These are phyloP conservation scores for Geosmithia morbida DNA, from an alignment of 2,329 filamentous ascomycete genomes.

Conservation along the genomic window DNA sequence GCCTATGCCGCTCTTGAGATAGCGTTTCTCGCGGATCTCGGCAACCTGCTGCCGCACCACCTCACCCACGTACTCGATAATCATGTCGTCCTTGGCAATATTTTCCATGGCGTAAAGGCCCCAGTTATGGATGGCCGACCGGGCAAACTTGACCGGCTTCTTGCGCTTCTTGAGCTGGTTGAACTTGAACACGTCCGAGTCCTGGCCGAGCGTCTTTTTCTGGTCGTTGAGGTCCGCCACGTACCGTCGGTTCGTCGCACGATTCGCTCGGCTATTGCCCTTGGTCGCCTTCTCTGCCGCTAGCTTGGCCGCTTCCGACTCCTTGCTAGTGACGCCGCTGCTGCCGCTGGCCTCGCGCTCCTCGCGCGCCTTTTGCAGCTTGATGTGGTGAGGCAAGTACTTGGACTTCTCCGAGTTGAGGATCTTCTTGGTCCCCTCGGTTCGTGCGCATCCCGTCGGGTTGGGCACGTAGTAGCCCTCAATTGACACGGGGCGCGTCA, in stretches of 20 bases:
- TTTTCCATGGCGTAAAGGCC: conserved; percentile 96
- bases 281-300: conserved; percentile 73
- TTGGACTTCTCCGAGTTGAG: conserved; percentile 96
- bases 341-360: conserved; percentile 70
- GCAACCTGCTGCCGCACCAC: conserved; percentile 94
- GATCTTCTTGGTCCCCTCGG: conserved; percentile 90
- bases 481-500: conserved; percentile 26
- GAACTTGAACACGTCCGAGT: conserved; percentile 88
- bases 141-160: conserved; percentile 95
- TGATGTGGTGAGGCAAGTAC: conserved; percentile 94
- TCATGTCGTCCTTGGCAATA: conserved; percentile 96
- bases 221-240: conserved; percentile 92
- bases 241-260: conserved; percentile 87
- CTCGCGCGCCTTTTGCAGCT: conserved; percentile 81
- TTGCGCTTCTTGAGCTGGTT: conserved; percentile 99
- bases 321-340: conserved; percentile 48
- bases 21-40: conserved; percentile 84
- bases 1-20: conserved; percentile 91
- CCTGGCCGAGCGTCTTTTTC: conserved; percentile 69
- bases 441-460: conserved; percentile 69
- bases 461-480: conserved; percentile 74
- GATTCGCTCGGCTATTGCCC: conserved; percentile 82
- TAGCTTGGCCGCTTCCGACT: conserved; percentile 51
- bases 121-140: conserved; percentile 98
- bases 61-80: conserved; percentile 98